Percentiles rank a stretch among this genome's conserved stretches.
Conservation (phyloP, 495 filamentous ascomycete genomes). For the Cercophora newfieldiana region DNA sequence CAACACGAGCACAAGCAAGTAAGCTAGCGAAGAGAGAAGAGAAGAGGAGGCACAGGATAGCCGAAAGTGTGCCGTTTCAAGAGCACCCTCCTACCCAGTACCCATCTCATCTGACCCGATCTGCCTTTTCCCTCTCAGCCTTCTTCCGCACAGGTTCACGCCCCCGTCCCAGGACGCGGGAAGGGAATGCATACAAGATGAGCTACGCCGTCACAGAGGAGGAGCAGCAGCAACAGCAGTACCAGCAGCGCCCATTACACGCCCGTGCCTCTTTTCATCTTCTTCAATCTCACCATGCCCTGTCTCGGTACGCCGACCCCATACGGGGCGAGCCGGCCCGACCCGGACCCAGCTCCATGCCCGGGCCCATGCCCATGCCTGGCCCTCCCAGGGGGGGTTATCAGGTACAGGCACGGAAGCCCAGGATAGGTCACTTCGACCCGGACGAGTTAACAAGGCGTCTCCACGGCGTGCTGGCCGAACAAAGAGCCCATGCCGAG, state of each 20-base stretch:
- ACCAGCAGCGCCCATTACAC: neutral
- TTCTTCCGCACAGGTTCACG: neutral
- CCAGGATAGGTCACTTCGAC: slow-evolving; percentile 44
- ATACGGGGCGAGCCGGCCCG: neutral
- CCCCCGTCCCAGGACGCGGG: neutral
- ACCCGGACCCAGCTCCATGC: neutral
- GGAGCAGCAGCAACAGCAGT: slow-evolving; percentile 12
- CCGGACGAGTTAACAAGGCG: slow-evolving; percentile 51
- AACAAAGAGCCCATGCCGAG: slow-evolving; percentile 37
- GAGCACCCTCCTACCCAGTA: neutral
- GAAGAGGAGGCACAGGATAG: neutral
- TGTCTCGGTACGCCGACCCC: neutral
- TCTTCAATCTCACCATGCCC: neutral
- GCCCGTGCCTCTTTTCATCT: neutral
- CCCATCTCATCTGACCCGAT: neutral
- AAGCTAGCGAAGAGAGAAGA: neutral
- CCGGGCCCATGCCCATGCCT: neutral
- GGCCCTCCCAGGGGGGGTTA: too few species aligned
- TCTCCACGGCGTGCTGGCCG: slow-evolving; percentile 45
- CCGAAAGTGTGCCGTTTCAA: neutral
- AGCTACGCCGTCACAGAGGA: slow-evolving; percentile 23
- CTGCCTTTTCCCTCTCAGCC: neutral
- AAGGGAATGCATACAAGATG: slow-evolving; percentile 27
- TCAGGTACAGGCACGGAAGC: neutral
- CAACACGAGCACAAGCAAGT: neutral